Base-by-base conservation (phyloP, 495 filamentous ascomycete genomes). In the Amniculicola lignicola region DNA sequence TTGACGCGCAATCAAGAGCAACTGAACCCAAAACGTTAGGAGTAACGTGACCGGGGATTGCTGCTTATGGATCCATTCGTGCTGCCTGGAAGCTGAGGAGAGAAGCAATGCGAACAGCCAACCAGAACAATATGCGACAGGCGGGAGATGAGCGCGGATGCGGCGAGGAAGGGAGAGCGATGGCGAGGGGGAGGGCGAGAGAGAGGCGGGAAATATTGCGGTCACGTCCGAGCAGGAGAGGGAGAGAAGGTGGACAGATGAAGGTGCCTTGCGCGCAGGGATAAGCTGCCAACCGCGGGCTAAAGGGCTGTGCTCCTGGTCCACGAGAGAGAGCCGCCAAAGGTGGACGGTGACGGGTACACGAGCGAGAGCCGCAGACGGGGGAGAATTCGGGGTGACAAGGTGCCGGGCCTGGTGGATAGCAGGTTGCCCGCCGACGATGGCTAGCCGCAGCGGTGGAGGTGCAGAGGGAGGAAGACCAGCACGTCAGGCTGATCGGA, bases 1-100 rank as follows among this genome's bases (percentile, higher is more conserved):
- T 43, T 38, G n/a, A 38, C 35, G 15, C 4, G 36, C 38, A 42
- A 43, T 23, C 19, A 25, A 24, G 23, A 18, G 4, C 38, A 51
- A 37, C n/a, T n/a, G n/a, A n/a, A 42, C 22, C 19, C 45, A 18
- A 22, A 41, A 16, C 11, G 27, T 18, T 28, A 48, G 47, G 37
- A 27, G 43, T 57, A 62, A 62, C 59, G 59, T 63, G 59, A 63
- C 59, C 33, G 18, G 46, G 48, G 16, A 36, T 14, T 42, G 47
- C 35, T 3, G 33, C 42, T 50, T 54, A 63, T 28, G 47, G 49
- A 22, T 41, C 36, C 59, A 63, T 63, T 25, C 54, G 48, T 51
- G 59, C 52, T 52, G 53, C 59, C 59, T 62, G 47, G 59, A 19
- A n/a, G 36, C 37, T 18, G 10, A 44, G 33, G 48, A 28, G 18